Base-by-base conservation (phyloP, 2,329 filamentous ascomycete species). In the Diaporthe batatas region DNA sequence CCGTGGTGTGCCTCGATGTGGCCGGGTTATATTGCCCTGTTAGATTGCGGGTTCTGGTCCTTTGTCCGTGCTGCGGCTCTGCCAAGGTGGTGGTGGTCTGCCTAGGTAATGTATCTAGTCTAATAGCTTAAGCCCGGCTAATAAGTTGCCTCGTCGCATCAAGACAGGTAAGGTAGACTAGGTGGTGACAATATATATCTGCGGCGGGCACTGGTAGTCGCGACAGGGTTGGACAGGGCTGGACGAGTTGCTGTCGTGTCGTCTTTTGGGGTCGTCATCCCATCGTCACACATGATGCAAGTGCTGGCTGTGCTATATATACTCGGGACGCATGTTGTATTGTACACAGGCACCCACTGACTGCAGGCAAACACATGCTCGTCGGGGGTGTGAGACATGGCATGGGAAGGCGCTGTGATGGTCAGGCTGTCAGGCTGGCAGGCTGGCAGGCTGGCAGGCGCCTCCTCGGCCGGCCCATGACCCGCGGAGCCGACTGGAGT, bases 181-280 rank as follows among this genome's bases (percentile, higher is more conserved):
- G 8, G 2, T 64, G 18, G 21, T 29, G 14, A 16, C 8, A 8
- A 21, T 44, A 8, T 65, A 23, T 51, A 34, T 51, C 10, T 51
- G 44, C 36, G 32, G 47, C 47, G 29, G 32, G 47, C 47, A 39
- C 14, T 23, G 29, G n/a, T 39, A 12, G 18, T 53, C 2, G 51
- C 47, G 21, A n/a, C 21, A 32, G 39, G 29, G 36, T 36, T 39
- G 62, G 32, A 25, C 29, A 11, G 58, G 29, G 29, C 29, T 29
- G 29, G 29, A 29, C 29, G 29, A 3, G 29, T 29, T 29, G 29
- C 29, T 29, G 29, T 39, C 34, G 34, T 11, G 10, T 36, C 11
- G 36, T 39, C 2, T 39, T 39, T 36, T 36, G 32, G 47, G 53
- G n/a, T 67, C 62, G 32, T 67, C 47, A 67, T 29, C 47, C 32